Evolutionary conservation across 768 basidiomycete genomes (phyloP).

Genomic region (Suillus occidentalis): DNA sequence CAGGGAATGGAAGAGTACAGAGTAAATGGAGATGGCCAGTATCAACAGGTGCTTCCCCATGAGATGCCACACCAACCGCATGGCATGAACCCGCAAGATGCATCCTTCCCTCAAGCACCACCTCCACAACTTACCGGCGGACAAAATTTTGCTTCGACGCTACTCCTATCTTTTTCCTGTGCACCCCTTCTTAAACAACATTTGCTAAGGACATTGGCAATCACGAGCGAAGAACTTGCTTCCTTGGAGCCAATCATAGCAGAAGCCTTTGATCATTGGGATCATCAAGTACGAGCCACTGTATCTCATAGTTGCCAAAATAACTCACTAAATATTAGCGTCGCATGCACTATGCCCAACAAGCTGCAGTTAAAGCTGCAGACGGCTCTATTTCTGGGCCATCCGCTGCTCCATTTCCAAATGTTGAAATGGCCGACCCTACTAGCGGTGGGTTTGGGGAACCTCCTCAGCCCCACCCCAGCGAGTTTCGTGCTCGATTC

Average conservation of each 20-base stretch:
- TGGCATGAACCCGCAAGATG: constrained; percentile 46
- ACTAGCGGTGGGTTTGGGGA: constrained; percentile 26
- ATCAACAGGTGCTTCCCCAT: constrained; percentile 36
- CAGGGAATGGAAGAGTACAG: constrained; percentile 68
- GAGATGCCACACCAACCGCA: constrained; percentile 33
- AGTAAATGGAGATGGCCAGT: constrained; percentile 45
- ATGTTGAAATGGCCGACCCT: constrained; percentile 34
- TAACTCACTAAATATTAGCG: constrained; percentile 33
- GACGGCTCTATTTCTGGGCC: constrained; percentile 31
- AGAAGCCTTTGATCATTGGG: constrained; percentile 86
- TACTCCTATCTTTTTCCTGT: constrained; percentile 75
- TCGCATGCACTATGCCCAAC: constrained; percentile 45
- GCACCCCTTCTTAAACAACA: constrained; percentile 75
- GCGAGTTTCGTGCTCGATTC: constrained; percentile 68
- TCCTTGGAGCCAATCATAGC: constrained; percentile 79
- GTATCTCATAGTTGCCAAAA: constrained; percentile 9
- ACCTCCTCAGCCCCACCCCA: constrained; percentile 35
- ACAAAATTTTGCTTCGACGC: constrained; percentile 77
- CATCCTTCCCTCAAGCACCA: constrained; percentile 61
- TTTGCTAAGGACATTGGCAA: constrained; percentile 65
- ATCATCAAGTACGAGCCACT: constrained; percentile 60
- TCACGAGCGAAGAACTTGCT: constrained; percentile 78
- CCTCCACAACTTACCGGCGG: constrained; percentile 50
- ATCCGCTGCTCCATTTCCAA: constrained; percentile 30
- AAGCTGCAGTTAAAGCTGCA: constrained; percentile 32